Evolutionary conservation across 78 protist genomes (phyloP), one percentile per base, ranked within the genome.

Genomic region (Trichosphaerium sp.): DNA sequence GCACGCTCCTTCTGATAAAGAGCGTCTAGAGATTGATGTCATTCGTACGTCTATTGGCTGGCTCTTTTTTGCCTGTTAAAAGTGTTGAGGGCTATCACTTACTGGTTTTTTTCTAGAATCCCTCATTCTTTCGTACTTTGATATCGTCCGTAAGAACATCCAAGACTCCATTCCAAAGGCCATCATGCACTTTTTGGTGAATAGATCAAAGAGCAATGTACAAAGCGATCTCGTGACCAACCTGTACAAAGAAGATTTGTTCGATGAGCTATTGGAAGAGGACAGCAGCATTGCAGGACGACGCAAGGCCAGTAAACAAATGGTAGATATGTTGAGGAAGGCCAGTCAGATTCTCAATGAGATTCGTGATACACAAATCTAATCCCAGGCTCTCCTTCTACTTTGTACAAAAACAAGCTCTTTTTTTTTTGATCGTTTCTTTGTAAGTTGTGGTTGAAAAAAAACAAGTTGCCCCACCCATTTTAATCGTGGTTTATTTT

Each of bases 141-240:
- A 38, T 32, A 83, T 90, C 37, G 93, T 88, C 14, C 49, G 72
- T 49, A 81, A 88, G 84, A 91, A 80, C 74, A 69, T 95, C 44
- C 58, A 59, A 38, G 96, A 92, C 60, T 34, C 43, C 21, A 94
- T 91, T 32, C 99, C 99, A 43, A 92, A 92, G 80, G 59, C 89
- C 60, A 84, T 90, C 69, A 92, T 91, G 94, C 87, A 82, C 82
- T 83, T 96, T 78, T 44, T 96, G 52, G 92, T 96, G 41, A 80
- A 88, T 65, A 43, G 62, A 62, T 49, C 82, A 14, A 87, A 85
- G 47, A 88, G 83, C 28, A 47, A 28, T 28, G 56, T 94, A 62
- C 86, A 87, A 55, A 69, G 62, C 51, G 88, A 77, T 42, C 82
- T 93, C 32, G 82, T 90, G 28, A 44, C 62, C 21, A 48, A 60